Conservation (phyloP, 768 basidiomycete species). For the Flagelloscypha sp. region DNA sequence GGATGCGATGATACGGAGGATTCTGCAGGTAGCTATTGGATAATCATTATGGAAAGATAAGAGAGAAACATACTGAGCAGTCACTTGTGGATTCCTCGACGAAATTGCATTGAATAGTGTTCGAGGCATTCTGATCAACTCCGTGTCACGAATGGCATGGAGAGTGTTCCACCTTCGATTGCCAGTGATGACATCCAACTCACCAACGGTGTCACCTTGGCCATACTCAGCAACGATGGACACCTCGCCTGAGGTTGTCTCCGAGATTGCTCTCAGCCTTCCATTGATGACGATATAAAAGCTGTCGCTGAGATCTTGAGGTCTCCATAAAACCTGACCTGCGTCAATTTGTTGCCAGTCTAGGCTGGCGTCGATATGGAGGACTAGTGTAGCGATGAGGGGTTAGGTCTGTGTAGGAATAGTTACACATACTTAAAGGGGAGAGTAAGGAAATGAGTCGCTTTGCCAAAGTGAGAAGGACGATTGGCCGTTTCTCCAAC, state of each 20-base stretch:
- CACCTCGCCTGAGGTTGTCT: conserved; percentile 68
- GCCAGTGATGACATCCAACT: conserved; percentile 94
- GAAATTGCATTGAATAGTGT: conserved; percentile 98
- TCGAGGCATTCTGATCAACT: conserved; percentile 93
- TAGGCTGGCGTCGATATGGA: conserved; percentile 93
- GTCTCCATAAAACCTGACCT: conserved; percentile 91
- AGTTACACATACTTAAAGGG: conserved; percentile 59
- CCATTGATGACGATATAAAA: conserved; percentile 99
- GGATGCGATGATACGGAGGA: conserved; percentile 85
- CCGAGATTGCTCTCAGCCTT: conserved; percentile 82
- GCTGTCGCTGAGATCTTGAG: conserved; percentile 84
- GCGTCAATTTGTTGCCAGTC: conserved; percentile 99
- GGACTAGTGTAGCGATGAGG: conserved; percentile 38
- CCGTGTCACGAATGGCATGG: conserved; percentile 97
- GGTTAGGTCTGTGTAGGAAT: background rate
- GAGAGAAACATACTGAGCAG: conserved; percentile 54
- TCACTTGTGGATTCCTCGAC: conserved; percentile 71
- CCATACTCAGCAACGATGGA: conserved; percentile 89
- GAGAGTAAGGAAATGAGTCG: conserved; percentile 92
- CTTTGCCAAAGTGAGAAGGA: conserved; percentile 90
- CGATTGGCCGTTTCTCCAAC: conserved; percentile 91
- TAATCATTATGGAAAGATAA: conserved; percentile 1
- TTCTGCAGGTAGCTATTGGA: conserved; percentile 26
- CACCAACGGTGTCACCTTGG: conserved; percentile 94
- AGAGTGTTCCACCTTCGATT: conserved; percentile 81